Evolutionary conservation across 192 early-diverging fungal genomes (phyloP).

Genomic region (Rhizoclosmatium globosum): DNA sequence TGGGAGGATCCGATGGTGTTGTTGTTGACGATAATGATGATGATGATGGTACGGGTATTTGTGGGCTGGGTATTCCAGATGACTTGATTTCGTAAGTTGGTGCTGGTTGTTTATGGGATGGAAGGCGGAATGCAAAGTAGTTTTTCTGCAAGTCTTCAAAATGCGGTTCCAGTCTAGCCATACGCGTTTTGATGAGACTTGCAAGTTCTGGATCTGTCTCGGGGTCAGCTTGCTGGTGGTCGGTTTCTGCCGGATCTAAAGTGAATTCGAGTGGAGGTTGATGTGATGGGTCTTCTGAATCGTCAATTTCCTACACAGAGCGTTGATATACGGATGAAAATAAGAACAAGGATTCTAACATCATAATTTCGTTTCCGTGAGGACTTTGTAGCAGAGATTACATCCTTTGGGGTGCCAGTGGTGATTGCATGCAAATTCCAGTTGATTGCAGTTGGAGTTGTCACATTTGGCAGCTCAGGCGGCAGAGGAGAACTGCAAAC

Average conservation of each 20-base stretch:
- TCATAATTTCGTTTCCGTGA: slow-evolving; percentile 16
- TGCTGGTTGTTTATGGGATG: neutral
- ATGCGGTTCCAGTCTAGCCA: slow-evolving; percentile 56
- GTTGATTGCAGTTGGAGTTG: slow-evolving; percentile 1
- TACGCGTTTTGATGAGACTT: neutral
- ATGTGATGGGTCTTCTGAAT: slow-evolving; percentile 19
- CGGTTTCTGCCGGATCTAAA: slow-evolving; percentile 1
- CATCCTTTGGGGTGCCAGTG: neutral
- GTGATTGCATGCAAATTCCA: neutral
- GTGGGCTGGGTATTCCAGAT: neutral
- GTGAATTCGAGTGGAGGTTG: slow-evolving; percentile 22
- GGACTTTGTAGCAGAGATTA: neutral
- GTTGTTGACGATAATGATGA: neutral
- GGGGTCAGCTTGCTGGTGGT: neutral
- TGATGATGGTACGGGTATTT: neutral
- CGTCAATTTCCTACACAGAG: slow-evolving; percentile 28
- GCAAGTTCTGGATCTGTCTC: neutral
- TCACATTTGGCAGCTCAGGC: neutral
- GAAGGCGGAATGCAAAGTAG: slow-evolving; percentile 71
- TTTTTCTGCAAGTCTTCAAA: slow-evolving; percentile 75
- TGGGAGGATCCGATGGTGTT: neutral
- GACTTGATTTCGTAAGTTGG: neutral
- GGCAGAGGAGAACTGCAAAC: slow-evolving; percentile 33
- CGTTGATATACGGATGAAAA: neutral
- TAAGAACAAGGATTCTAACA: neutral